Percentiles rank a stretch among this genome's conserved stretches.
These are phyloP conservation scores for Tetrapisispora phaffii DNA, from an alignment of 805 yeast genomes.

Conservation along the genomic window DNA sequence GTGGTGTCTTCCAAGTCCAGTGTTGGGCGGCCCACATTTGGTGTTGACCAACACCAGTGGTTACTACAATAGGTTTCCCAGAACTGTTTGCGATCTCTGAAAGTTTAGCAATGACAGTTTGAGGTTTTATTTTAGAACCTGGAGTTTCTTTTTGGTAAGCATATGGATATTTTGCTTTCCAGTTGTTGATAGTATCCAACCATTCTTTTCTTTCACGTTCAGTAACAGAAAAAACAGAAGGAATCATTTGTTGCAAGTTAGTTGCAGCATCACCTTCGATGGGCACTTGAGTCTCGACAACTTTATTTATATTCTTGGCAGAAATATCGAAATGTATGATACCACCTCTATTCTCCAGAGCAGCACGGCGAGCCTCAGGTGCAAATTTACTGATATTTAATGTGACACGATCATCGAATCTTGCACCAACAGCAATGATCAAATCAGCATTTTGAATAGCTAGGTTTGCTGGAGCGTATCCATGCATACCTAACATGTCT, in stretches of 20 bases:
- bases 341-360: constrained; percentile 84
- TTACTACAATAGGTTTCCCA: constrained; percentile 69
- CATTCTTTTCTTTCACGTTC: constrained; percentile 59
- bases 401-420: constrained; percentile 98
- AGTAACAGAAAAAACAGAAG: constrained; percentile 52
- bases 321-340: constrained; percentile 91
- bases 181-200: constrained; percentile 61
- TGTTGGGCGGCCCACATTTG: constrained; percentile 99
- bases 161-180: constrained; percentile 86
- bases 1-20: constrained; percentile 86
- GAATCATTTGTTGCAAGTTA: constrained; percentile 64
- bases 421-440: constrained; percentile 89
- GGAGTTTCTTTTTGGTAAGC: constrained; percentile 72
- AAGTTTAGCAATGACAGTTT: constrained; percentile 74
- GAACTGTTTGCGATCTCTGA: constrained; percentile 51
- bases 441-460: constrained; percentile 92
- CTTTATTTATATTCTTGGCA: constrained; percentile 96
- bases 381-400: constrained; percentile 80
- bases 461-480: constrained; percentile 86
- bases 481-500: constrained; percentile 99
- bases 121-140: constrained; percentile 79
- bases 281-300: constrained; percentile 92
- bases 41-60: constrained; percentile 99
- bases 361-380: constrained; percentile 86
- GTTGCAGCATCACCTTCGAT: constrained; percentile 90